phyloP scores from a whole-genome alignment of 1,139 yeast species.

The Blastobotrys ciferrii region DNA sequence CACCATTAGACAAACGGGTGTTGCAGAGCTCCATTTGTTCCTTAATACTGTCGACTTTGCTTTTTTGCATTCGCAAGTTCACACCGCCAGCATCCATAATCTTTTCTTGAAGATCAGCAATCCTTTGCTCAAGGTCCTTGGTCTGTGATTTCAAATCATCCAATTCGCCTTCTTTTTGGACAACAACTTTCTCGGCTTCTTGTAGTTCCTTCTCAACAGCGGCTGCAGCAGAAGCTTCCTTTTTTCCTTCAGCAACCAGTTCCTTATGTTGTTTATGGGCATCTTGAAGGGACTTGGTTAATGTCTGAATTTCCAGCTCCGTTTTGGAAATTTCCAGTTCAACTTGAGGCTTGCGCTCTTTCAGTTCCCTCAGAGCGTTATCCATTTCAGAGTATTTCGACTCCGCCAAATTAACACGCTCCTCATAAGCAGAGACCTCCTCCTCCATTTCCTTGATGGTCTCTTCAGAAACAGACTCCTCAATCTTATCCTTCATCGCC shows the following conservation, averaged over 20 bases:
- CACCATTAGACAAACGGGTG: conserved; percentile 61
- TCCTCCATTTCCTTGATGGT: conserved; percentile 57
- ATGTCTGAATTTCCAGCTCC: conserved; percentile 63
- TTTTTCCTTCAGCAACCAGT: conserved; percentile 23
- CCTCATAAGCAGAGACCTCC: conserved; percentile 57
- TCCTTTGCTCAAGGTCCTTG: conserved; percentile 55
- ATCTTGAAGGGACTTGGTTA: conserved; percentile 49
- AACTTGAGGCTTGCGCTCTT: conserved; percentile 67
- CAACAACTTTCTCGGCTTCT: conserved; percentile 43
- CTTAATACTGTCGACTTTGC: conserved; percentile 74
- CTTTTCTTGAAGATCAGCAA: conserved; percentile 63
- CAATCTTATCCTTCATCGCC: conserved; percentile 52
- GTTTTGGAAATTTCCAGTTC: conserved; percentile 61
- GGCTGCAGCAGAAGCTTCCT: conserved; percentile 12
- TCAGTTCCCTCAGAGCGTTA: conserved; percentile 53
- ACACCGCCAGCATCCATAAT: conserved; percentile 94
- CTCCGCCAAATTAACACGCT: conserved; percentile 51
- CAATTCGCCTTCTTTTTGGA: conserved; percentile 41
- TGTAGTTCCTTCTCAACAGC: conserved; percentile 29
- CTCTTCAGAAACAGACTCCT: conserved; percentile 48
- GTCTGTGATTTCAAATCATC: conserved; percentile 53
- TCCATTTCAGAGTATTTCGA: conserved; percentile 60
- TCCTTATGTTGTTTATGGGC: conserved; percentile 37
- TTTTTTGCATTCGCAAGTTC: conserved; percentile 71
- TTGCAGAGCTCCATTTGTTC: conserved; percentile 64